Evolutionary conservation across 306 rosid genomes (phyloP).

Genomic region (Ziziphus jujuba): DNA sequence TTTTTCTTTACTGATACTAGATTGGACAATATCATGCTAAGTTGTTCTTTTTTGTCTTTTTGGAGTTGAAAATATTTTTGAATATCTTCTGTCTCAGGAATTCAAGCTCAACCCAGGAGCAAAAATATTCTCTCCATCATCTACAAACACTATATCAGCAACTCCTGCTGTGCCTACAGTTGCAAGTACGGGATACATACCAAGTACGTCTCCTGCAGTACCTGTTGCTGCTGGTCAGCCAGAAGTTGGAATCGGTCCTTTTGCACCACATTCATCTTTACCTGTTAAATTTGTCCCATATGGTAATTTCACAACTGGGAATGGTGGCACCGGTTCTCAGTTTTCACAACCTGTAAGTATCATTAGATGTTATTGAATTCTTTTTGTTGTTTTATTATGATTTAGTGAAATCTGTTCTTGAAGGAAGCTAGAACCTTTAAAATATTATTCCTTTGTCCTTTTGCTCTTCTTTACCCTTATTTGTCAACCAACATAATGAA

Average conservation of each 20-base stretch:
- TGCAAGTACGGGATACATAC: constrained; percentile 59
- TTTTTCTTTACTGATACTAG: background rate
- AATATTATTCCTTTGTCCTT: background rate
- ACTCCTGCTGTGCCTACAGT: constrained; percentile 43
- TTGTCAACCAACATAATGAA: background rate
- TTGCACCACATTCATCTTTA: constrained; percentile 52
- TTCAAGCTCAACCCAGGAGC: constrained; percentile 94
- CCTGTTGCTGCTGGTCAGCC: constrained; percentile 60
- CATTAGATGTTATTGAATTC: constrained; percentile 14
- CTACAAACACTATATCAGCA: constrained; percentile 38
- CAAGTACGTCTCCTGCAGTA: constrained; percentile 48
- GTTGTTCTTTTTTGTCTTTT: constrained; percentile 1
- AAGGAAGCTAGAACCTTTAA: background rate
- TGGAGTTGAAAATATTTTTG: constrained; percentile 17
- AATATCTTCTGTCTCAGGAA: constrained; percentile 48
- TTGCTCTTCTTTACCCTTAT: background rate
- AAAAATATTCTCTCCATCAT: constrained; percentile 76
- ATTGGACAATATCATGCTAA: constrained; percentile 13
- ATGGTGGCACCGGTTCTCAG: constrained; percentile 64
- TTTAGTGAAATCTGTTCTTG: background rate
- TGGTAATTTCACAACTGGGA: constrained; percentile 56
- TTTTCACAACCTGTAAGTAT: constrained; percentile 75
- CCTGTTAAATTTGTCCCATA: constrained; percentile 66
- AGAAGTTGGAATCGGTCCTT: constrained; percentile 49
- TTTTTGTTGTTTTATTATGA: background rate